phyloP scores from a whole-genome alignment of 2,329 filamentous ascomycete genomes.

The Tolypocladium ophioglossoides region DNA sequence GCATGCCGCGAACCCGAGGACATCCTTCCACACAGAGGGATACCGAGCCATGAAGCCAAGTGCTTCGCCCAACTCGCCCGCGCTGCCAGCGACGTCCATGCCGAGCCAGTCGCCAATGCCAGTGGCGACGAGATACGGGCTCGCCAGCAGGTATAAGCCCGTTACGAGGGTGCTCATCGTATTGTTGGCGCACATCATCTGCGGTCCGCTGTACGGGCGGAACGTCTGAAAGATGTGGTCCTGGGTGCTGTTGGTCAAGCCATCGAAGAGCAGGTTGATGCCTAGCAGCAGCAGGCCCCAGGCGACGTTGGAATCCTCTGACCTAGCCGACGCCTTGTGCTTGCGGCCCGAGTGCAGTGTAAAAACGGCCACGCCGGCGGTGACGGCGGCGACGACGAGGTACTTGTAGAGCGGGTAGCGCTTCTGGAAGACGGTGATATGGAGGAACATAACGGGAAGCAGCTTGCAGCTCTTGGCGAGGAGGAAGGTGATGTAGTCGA shows the following conservation, averaged over 20 bases:
- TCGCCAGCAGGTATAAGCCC: constrained; percentile 61
- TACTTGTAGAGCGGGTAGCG: constrained; percentile 95
- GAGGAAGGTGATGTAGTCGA: constrained; percentile 97
- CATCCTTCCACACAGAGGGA: constrained; percentile 75
- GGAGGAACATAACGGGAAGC: constrained; percentile 95
- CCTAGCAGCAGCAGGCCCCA: constrained; percentile 78
- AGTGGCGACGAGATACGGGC: constrained; percentile 68
- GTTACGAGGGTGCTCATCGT: constrained; percentile 75
- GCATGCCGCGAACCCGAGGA: constrained; percentile 80
- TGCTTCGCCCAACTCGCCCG: constrained; percentile 72
- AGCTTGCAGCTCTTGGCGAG: constrained; percentile 98
- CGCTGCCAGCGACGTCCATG: constrained; percentile 51
- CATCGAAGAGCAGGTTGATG: constrained; percentile 91
- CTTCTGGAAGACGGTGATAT: constrained; percentile 82
- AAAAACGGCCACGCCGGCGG: constrained; percentile 86
- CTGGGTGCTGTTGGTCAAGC: constrained; percentile 91
- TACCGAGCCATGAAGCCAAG: constrained; percentile 70
- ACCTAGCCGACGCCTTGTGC: constrained; percentile 33
- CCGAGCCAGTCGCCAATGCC: constrained; percentile 54
- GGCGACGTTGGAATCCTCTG: constrained; percentile 47
- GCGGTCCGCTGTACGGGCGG: constrained; percentile 74
- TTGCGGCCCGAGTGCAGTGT: constrained; percentile 67
- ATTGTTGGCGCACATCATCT: constrained; percentile 99
- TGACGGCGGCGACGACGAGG: constrained; percentile 82
- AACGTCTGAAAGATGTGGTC: constrained; percentile 83